A percentile compares a stretch with the other conserved stretches of the same genome.
These are phyloP conservation scores for Penstemon newberryi DNA, from an alignment of 257 asterid genomes.

Conservation along the genomic window DNA sequence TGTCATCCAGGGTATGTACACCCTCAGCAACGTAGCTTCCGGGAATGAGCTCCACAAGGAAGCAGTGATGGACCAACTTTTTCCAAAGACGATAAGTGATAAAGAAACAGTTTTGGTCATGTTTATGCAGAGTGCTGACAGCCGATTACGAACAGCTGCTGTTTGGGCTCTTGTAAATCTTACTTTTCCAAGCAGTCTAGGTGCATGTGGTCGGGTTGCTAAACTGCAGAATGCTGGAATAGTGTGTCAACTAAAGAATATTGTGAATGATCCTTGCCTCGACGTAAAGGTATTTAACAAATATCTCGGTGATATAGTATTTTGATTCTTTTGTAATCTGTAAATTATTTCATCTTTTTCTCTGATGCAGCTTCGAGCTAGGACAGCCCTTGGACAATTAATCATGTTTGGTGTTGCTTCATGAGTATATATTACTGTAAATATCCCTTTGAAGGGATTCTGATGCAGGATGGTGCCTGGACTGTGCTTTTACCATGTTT, in stretches of 20 bases:
- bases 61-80: constrained; percentile 75
- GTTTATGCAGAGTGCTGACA: constrained; percentile 68
- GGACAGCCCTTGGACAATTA: constrained; percentile 59
- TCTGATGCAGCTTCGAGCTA: constrained; percentile 68
- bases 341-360: constrained; percentile 24
- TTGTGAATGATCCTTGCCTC: constrained; percentile 79
- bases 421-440: constrained; percentile 33
- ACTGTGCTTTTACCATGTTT: constrained; percentile 29
- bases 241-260: constrained; percentile 62
- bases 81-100: constrained; percentile 41
- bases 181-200: constrained; percentile 66
- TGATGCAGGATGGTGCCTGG: constrained; percentile 31
- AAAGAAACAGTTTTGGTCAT: constrained; percentile 48
- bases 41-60: constrained; percentile 88
- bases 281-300: constrained; percentile 72
- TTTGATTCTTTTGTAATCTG: constrained; percentile 19
- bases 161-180: constrained; percentile 83
- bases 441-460: constrained; percentile 28
- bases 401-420: constrained; percentile 55
- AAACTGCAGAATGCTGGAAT: constrained; percentile 64
- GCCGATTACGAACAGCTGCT: constrained; percentile 73
- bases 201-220: constrained; percentile 52
- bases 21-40: constrained; percentile 78
- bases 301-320: constrained; percentile 16
- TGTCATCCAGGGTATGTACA: constrained; percentile 62